phyloP scores from a whole-genome alignment of 2,329 filamentous ascomycete species.

The Ilyonectria mors-panacis region DNA sequence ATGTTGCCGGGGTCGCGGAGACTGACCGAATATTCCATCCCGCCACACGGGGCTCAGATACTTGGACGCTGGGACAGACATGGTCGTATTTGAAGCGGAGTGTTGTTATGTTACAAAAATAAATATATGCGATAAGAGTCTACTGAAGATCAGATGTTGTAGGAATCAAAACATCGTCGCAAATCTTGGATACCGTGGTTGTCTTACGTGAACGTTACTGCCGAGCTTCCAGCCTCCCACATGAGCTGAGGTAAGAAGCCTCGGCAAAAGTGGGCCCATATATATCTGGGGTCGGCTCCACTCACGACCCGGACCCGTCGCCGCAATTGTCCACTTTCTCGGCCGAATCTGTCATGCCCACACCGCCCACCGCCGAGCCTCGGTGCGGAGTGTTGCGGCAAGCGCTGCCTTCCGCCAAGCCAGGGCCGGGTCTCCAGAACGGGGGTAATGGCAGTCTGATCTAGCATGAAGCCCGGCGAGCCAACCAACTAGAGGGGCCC shows the following conservation, averaged over 20 bases:
- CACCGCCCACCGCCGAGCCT: constrained; percentile 13
- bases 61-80: constrained; percentile 79
- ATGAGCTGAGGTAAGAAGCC: constrained; percentile 24
- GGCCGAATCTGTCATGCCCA: constrained; percentile 38
- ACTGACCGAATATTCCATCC: constrained; percentile 86
- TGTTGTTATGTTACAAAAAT: background rate
- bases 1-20: background rate
- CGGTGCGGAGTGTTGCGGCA: background rate
- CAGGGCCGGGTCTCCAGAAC: background rate
- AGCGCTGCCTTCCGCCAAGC: background rate
- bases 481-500: background rate
- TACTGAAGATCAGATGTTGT: background rate
- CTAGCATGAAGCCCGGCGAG: background rate
- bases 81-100: constrained; percentile 51
- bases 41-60: constrained; percentile 89
- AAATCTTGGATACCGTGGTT: background rate
- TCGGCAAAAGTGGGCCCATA: constrained; percentile 40
- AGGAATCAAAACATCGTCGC: background rate
- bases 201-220: background rate
- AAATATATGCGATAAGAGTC: background rate
- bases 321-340: constrained; percentile 29
- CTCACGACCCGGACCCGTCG: background rate
- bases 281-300: constrained; percentile 27
- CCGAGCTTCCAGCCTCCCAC: constrained; percentile 10
- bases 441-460: background rate